phyloP scores from a whole-genome alignment of 306 rosid species.

The Vigna mungo region DNA sequence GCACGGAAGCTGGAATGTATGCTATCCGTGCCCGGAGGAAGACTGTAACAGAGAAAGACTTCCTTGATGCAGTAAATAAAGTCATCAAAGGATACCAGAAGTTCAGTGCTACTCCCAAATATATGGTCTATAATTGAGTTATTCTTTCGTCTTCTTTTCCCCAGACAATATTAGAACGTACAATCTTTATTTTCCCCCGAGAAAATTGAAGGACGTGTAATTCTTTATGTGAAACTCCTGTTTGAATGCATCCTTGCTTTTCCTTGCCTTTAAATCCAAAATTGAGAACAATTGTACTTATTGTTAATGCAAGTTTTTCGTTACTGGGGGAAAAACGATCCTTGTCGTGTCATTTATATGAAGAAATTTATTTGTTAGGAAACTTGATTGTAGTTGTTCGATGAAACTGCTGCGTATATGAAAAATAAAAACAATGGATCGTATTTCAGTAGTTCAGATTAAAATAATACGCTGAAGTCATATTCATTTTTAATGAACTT shows the following conservation, averaged over 20 bases:
- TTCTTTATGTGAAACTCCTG: constrained; percentile 38
- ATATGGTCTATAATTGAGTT: constrained; percentile 96
- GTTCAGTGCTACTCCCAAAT: constrained; percentile 98
- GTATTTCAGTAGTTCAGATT: background rate
- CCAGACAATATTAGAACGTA: constrained; percentile 36
- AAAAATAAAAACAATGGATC: background rate
- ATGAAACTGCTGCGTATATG: background rate
- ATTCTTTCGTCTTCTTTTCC: constrained; percentile 27
- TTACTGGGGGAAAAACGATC: background rate
- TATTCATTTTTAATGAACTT: too few species aligned
- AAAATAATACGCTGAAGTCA: background rate
- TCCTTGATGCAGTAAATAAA: constrained; percentile 97
- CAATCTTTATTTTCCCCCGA: constrained; percentile 1
- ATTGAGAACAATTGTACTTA: background rate
- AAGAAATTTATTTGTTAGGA: background rate
- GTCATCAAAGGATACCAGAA: constrained; percentile 98
- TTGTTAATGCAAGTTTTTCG: background rate
- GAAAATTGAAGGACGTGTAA: constrained; percentile 35
- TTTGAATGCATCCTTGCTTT: constrained; percentile 35
- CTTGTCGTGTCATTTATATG: background rate
- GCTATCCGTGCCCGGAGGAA: constrained; percentile 99
- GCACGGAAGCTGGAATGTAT: constrained; percentile 99
- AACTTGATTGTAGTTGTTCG: background rate
- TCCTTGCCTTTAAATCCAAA: background rate
- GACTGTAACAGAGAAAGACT: constrained; percentile 97